Evolutionary conservation across 2,329 filamentous ascomycete species (phyloP).

Genomic region (Trichophyton rubrum): DNA sequence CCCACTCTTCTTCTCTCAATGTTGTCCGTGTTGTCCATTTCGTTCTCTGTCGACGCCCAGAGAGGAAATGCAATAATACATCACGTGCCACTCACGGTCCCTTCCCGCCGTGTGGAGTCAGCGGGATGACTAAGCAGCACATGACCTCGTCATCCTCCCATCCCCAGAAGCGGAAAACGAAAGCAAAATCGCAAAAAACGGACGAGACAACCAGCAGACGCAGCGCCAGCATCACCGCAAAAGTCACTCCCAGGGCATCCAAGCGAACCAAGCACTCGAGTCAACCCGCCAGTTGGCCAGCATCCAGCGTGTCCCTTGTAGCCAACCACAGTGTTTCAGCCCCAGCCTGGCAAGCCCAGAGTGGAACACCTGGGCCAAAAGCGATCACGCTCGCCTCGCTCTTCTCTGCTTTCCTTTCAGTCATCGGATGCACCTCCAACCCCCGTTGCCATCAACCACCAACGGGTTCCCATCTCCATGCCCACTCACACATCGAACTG

Average conservation of each 20-base stretch:
- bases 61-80: not conserved
- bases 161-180: not conserved
- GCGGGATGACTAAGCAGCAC: constrained; percentile 1
- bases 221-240: not conserved
- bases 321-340: not conserved
- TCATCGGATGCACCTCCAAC: constrained; percentile 3
- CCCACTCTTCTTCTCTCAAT: too few relatives aligned
- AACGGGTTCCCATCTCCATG: not conserved
- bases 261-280: not conserved
- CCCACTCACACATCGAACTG: not conserved
- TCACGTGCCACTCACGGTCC: not conserved
- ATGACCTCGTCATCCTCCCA: not conserved
- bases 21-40: too few relatives aligned
- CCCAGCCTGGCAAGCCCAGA: not conserved
- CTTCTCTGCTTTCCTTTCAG: not conserved
- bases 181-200: not conserved
- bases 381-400: not conserved
- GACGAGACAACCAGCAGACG: too few relatives aligned
- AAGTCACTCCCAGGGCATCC: not conserved
- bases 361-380: not conserved
- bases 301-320: not conserved
- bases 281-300: not conserved
- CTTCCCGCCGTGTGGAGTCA: not conserved
- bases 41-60: too few relatives aligned
- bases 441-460: not conserved